Evolutionary conservation across 208 protist species (phyloP).

Genomic region (Wallacemonas sp.): DNA sequence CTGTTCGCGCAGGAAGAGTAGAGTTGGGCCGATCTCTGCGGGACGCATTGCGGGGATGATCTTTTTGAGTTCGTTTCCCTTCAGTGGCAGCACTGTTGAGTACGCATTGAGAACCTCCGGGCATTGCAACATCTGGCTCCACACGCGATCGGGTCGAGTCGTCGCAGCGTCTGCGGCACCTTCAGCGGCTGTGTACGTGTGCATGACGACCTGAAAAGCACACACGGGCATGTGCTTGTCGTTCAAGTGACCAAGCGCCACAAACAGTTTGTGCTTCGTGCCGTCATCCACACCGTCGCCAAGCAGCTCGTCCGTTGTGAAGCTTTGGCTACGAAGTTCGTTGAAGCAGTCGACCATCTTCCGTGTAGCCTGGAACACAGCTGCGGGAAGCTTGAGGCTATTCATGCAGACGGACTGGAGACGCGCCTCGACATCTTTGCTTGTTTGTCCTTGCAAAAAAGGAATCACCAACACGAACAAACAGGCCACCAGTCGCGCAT

Average conservation of each 20-base stretch:
- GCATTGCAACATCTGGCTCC: conserved; percentile 35
- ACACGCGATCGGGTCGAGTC: conserved; percentile 22
- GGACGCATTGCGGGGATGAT: conserved; percentile 36
- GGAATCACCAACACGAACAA: conserved; percentile 55
- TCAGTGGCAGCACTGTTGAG: conserved; percentile 50
- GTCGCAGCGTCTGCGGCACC: conserved; percentile 11
- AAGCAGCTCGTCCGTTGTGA: conserved; percentile 27
- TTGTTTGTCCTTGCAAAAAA: conserved; percentile 37
- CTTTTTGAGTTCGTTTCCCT: conserved; percentile 65
- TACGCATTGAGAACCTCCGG: conserved; percentile 48
- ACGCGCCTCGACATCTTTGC: conserved; percentile 34
- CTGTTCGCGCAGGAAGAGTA: conserved; percentile 55
- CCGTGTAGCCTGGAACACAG: conserved; percentile 46
- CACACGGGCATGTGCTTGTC: conserved; percentile 45
- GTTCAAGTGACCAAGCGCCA: conserved; percentile 49
- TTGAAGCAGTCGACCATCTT: conserved; percentile 75
- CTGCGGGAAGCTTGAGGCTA: conserved; percentile 73
- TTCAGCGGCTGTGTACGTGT: conserved; percentile 55
- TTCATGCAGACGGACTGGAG: conserved; percentile 72
- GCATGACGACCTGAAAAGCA: conserved; percentile 60
- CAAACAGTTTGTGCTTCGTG: conserved; percentile 53
- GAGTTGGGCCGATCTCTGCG: conserved; percentile 45
- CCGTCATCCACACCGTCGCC: conserved; percentile 8
- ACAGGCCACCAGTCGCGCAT: conserved; percentile 25
- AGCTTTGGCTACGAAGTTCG: conserved; percentile 23